phyloP scores from a whole-genome alignment of 2,329 filamentous ascomycete species.

The Blastomyces percursus region DNA sequence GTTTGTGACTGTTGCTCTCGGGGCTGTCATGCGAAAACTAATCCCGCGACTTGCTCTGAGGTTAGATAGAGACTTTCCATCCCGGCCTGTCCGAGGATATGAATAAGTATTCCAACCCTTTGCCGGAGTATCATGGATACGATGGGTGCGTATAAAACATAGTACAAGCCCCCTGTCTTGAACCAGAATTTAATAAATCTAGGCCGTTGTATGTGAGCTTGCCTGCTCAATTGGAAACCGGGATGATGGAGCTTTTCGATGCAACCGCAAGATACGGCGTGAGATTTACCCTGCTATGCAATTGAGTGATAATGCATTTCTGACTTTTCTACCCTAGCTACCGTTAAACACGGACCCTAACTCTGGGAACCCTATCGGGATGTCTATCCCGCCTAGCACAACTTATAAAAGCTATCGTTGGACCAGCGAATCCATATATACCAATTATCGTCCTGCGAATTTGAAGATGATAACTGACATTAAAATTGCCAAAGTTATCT shows the following conservation, averaged over 20 bases:
- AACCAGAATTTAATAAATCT: neutral
- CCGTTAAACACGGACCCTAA: constrained; percentile 1
- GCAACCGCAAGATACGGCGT: neutral
- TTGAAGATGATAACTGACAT: constrained; percentile 40
- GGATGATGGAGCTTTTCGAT: neutral
- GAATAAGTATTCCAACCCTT: constrained; percentile 2
- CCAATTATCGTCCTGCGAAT: constrained; percentile 34
- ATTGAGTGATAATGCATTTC: neutral
- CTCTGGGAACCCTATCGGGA: constrained; percentile 41
- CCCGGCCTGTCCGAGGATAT: neutral
- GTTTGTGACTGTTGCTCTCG: neutral
- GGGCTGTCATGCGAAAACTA: neutral
- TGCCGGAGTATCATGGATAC: constrained; percentile 3
- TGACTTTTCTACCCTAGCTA: neutral
- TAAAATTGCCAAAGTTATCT: constrained; percentile 33
- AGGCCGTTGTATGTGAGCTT: constrained; percentile 3
- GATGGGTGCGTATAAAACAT: neutral
- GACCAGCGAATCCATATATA: constrained; percentile 39
- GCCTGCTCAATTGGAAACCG: neutral
- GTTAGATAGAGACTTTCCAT: constrained; percentile 2
- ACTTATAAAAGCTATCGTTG: constrained; percentile 34
- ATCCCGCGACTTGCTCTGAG: no score
- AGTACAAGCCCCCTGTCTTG: neutral
- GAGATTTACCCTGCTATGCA: neutral
- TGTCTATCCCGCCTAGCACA: constrained; percentile 38